Conservation (phyloP, 2,329 filamentous ascomycete genomes). For the Iodosphaeria phyllophila region DNA sequence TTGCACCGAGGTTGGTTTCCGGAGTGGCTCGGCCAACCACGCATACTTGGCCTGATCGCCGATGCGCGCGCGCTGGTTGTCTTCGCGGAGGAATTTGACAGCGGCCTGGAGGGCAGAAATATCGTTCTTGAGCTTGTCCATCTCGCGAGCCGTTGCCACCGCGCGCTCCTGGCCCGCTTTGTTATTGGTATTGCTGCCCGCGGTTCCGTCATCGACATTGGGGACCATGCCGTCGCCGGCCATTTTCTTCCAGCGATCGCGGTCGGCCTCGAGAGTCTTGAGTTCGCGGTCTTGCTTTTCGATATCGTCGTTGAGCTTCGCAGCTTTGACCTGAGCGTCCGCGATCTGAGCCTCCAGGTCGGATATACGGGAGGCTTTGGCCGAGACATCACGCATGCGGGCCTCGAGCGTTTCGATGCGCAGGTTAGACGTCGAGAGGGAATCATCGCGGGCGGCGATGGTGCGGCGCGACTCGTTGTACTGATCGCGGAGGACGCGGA, state of each 20-base stretch:
- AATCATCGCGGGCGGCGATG: constrained; percentile 58
- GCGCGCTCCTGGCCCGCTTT: constrained; percentile 46
- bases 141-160: constrained; percentile 52
- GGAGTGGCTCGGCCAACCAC: constrained; percentile 47
- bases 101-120: constrained; percentile 45
- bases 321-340: constrained; percentile 28
- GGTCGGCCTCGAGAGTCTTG: constrained; percentile 42
- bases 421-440: constrained; percentile 70
- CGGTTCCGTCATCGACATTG: constrained; percentile 25
- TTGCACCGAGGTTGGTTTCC: constrained; percentile 16
- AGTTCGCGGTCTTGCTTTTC: constrained; percentile 50
- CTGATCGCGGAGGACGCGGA: constrained; percentile 62
- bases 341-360: constrained; percentile 43
- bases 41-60: constrained; percentile 34
- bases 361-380: constrained; percentile 52
- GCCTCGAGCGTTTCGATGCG: constrained; percentile 88
- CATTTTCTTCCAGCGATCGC: constrained; percentile 54
- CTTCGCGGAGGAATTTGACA: constrained; percentile 48
- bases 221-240: constrained; percentile 39
- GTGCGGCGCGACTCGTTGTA: constrained; percentile 58
- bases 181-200: constrained; percentile 7
- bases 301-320: constrained; percentile 40
- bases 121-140: constrained; percentile 52
- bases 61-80: constrained; percentile 42
- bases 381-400: constrained; percentile 64